These are phyloP conservation scores for Neocatenulostroma microsporum DNA, from an alignment of 2,329 filamentous ascomycete genomes.

Conservation along the genomic window DNA sequence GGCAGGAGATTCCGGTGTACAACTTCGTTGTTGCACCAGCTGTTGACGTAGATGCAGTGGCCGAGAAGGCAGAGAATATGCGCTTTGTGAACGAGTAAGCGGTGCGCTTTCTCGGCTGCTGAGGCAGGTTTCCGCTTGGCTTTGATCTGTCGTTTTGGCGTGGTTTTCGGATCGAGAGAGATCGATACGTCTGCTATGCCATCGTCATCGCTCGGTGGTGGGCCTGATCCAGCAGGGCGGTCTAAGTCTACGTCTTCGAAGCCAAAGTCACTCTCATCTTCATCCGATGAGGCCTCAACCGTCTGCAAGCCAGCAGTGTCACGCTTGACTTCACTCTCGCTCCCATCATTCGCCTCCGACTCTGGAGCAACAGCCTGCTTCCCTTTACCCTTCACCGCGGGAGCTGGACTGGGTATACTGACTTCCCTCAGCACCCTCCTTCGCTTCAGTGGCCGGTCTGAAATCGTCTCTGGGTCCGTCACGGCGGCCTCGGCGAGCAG, in stretches of 20 bases:
- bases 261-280: slow-evolving; percentile 50
- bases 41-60: slow-evolving; percentile 68
- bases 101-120: slow-evolving; percentile 50
- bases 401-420: not conserved
- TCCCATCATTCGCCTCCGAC: not conserved
- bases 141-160: slow-evolving; percentile 26
- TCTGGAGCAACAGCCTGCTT: not conserved
- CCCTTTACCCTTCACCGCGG: not conserved
- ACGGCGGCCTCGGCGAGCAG: slow-evolving; percentile 24
- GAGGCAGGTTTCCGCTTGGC: slow-evolving; percentile 47
- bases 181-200: slow-evolving; percentile 36
- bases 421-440: slow-evolving; percentile 12
- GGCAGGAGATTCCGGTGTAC: slow-evolving; percentile 47
- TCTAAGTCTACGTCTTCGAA: slow-evolving; percentile 55
- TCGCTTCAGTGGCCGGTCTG: slow-evolving; percentile 22
- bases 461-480: slow-evolving; percentile 7
- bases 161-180: slow-evolving; percentile 30
- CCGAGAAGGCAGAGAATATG: slow-evolving; percentile 77
- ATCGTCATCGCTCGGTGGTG: slow-evolving; percentile 14
- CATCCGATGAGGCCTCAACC: slow-evolving; percentile 27
- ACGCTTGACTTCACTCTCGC: slow-evolving; percentile 5
- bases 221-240: slow-evolving; percentile 22
- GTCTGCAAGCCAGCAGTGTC: slow-evolving; percentile 17
- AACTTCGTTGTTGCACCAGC: slow-evolving; percentile 64
- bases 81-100: slow-evolving; percentile 74